Evolutionary conservation across 495 filamentous ascomycete genomes (phyloP).

Genomic region (Hypoxylon crocopeplum): DNA sequence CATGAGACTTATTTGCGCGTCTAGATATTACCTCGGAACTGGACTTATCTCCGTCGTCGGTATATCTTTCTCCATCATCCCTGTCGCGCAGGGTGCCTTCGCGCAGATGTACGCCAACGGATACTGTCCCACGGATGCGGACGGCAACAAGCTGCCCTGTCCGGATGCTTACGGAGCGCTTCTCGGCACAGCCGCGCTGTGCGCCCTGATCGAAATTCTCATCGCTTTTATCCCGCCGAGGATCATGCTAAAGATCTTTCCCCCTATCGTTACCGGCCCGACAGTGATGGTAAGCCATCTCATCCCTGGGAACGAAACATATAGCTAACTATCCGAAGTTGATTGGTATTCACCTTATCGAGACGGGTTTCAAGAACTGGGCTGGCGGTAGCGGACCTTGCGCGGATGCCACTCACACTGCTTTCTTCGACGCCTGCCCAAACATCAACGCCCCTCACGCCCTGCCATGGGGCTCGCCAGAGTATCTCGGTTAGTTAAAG

Average conservation of each 20-base stretch:
- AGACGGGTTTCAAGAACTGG: constrained; percentile 83
- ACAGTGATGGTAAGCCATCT: constrained; percentile 74
- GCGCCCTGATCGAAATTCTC: constrained; percentile 77
- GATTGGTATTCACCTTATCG: constrained; percentile 76
- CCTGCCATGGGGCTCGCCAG: constrained; percentile 84
- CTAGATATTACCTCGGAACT: constrained; percentile 78
- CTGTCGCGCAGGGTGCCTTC: constrained; percentile 79
- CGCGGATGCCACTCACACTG: constrained; percentile 57
- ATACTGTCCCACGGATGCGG: constrained; percentile 67
- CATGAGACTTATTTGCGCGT: too few species aligned
- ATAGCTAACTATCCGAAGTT: constrained; percentile 22
- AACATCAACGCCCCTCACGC: constrained; percentile 75
- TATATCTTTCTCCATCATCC: constrained; percentile 86
- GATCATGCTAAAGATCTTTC: constrained; percentile 79
- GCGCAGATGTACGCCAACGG: constrained; percentile 87
- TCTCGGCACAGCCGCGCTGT: constrained; percentile 73
- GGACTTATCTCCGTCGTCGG: constrained; percentile 91
- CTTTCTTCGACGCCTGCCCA: constrained; percentile 72
- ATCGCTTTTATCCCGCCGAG: constrained; percentile 76
- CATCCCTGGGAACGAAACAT: too few species aligned
- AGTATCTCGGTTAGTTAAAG: constrained; percentile 69
- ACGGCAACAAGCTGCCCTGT: constrained; percentile 76
- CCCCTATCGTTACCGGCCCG: constrained; percentile 86
- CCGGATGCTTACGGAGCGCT: constrained; percentile 87
- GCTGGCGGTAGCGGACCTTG: constrained; percentile 77